Evolutionary conservation across 352 stramenopile genomes (phyloP).

Genomic region (Phytophthora pistaciae): DNA sequence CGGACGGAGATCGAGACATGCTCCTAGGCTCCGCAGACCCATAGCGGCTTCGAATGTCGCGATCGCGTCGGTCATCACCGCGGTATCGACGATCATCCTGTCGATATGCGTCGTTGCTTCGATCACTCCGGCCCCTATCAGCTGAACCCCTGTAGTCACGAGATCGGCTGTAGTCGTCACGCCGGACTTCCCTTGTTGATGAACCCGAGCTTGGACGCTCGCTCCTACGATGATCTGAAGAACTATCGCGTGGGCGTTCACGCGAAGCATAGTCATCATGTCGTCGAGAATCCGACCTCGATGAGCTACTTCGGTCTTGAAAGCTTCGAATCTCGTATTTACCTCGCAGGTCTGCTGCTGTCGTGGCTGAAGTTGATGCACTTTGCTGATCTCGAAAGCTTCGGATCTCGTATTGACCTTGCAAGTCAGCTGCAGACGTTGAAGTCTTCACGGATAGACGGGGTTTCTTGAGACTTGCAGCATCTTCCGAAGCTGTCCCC

Average conservation of each 20-base stretch:
- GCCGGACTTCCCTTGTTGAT: constrained; percentile 16
- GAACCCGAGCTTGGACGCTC: constrained; percentile 1
- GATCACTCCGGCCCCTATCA: constrained; percentile 15
- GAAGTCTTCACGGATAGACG: constrained; percentile 16
- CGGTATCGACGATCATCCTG: constrained; percentile 11
- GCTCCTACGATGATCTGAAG: constrained; percentile 11
- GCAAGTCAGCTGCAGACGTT: constrained; percentile 20
- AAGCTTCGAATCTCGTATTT: constrained; percentile 37
- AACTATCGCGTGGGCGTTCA: constrained; percentile 4
- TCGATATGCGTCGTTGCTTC: constrained; percentile 12
- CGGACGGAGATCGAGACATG: constrained; percentile 16
- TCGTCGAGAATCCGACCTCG: constrained; percentile 14
- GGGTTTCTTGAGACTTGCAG: constrained; percentile 26
- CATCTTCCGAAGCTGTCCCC: neutral
- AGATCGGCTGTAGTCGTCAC: constrained; percentile 19
- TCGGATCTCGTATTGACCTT: constrained; percentile 33
- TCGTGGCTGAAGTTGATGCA: neutral
- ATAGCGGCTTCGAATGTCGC: constrained; percentile 12
- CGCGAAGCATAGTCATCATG: constrained; percentile 18
- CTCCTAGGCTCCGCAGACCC: constrained; percentile 5
- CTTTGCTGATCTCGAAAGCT: constrained; percentile 25
- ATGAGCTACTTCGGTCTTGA: constrained; percentile 28
- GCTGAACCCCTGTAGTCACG: constrained; percentile 20
- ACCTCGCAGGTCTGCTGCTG: constrained; percentile 19
- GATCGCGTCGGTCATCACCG: constrained; percentile 24